Evolutionary conservation across 768 basidiomycete genomes (phyloP), one percentile per base, ranked within the genome.

Genomic region (Jaapia argillacea): DNA sequence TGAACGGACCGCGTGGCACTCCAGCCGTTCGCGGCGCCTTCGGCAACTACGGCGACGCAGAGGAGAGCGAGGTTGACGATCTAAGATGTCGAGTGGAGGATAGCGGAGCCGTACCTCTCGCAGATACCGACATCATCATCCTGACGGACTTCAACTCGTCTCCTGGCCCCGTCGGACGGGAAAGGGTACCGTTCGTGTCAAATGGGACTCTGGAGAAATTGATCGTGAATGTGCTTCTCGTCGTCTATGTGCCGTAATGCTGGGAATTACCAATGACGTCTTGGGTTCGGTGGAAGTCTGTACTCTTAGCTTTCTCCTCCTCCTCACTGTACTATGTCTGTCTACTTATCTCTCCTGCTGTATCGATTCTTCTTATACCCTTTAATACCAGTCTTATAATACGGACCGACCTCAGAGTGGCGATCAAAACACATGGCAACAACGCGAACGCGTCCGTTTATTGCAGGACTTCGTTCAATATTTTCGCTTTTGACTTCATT

Each of bases 221-320:
- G 44, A 70, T 85, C 4, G 81, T 88, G 18, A 87, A 88, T 58
- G 73, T 77, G n/a, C 58, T 87, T 41, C 52, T 88, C 37, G 80
- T 87, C 20, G 74, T 78, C 3, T 87, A 68, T 48, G 74, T 87
- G 49, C 77, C 79, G 38, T 81, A 63, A 71, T 27, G 16, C 16
- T 10, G 28, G 10, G 28, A 33, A 33, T 33, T 10, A 33, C 28
- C 28, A 33, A 33, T 33, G 28, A 33, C 10, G 10, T 33, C 28
- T 33, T 33, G n/a, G n/a, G n/a, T n/a, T n/a, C n/a, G n/a, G n/a
- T n/a, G n/a, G n/a, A n/a, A n/a, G n/a, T n/a, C n/a, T n/a, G n/a
- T n/a, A n/a, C n/a, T n/a, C n/a, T n/a, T n/a, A n/a, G n/a, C n/a
- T n/a, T n/a, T n/a, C n/a, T n/a, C n/a, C n/a, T n/a, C n/a, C n/a